These are phyloP conservation scores for Penicillium robsamsonii DNA, from an alignment of 495 filamentous ascomycete species.

Conservation along the genomic window DNA sequence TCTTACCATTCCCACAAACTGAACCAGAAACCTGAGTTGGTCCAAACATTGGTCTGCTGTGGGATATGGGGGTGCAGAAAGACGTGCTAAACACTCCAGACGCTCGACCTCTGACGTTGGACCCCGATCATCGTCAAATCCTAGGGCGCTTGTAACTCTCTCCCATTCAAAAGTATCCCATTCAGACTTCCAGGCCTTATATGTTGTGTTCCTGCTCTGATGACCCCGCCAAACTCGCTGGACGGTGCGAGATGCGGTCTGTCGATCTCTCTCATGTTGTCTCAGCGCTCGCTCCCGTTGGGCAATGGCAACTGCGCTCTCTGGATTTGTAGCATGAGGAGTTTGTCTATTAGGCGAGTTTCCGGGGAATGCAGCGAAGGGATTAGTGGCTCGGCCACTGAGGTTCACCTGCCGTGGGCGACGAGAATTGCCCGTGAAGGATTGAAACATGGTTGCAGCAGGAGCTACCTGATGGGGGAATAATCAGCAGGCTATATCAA, in stretches of 20 bases:
- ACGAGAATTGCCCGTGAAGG: constrained; percentile 84
- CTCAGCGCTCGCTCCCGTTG: constrained; percentile 78
- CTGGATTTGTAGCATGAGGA: constrained; percentile 55
- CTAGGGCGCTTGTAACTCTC: constrained; percentile 17
- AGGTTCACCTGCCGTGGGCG: constrained; percentile 90
- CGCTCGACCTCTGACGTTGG: constrained; percentile 15
- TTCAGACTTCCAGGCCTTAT: constrained; percentile 55
- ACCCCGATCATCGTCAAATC: constrained; percentile 13
- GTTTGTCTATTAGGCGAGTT: constrained; percentile 32
- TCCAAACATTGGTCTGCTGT: constrained; percentile 46
- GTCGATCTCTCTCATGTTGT: constrained; percentile 76
- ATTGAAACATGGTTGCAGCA: constrained; percentile 68
- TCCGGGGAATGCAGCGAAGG: constrained; percentile 58
- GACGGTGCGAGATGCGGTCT: constrained; percentile 70
- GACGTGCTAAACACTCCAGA: constrained; percentile 11
- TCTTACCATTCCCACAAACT: constrained; percentile 43
- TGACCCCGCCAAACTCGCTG: constrained; percentile 86
- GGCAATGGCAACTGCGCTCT: constrained; percentile 77
- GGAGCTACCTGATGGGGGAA: constrained; percentile 9
- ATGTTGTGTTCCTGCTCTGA: constrained; percentile 57
- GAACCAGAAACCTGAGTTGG: constrained; percentile 49
- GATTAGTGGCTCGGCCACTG: constrained; percentile 77
- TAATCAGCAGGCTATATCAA: constrained; percentile 6
- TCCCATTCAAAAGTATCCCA: constrained; percentile 59
- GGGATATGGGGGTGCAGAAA: constrained; percentile 42